Evolutionary conservation across 345 rosid species (phyloP), one percentile per base, ranked within the genome.

Genomic region (Microcos paniculata): DNA sequence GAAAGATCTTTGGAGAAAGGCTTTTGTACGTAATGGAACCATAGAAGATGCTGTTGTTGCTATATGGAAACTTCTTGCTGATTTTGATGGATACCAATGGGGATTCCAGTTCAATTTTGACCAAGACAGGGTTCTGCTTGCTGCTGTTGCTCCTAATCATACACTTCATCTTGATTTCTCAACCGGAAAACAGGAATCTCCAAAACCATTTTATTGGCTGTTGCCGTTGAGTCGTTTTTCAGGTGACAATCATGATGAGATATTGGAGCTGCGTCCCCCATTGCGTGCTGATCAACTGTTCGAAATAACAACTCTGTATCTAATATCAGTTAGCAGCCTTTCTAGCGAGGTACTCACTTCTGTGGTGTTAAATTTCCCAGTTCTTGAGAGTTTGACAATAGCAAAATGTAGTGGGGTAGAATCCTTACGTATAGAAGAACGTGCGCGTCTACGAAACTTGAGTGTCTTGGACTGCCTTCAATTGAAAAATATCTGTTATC

Each of bases 1-100:
- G 67, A 62, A 62, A 33, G 67, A n/a, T 15, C 67, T 62, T 11
- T 62, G 67, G 67, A 35, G 19, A 62, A 62, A 62, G 23, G 40
- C 24, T 62, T 35, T 62, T 4, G 45, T 62, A 8, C 67, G 33
- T 8, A 35, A 62, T 2, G n/a, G 1, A 62, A 62, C 67, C 24
- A 33, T 62, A 3, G 67, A 62, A 35, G 67, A 62, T 19, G 26
- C 45, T 38, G 46, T 62, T 62, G 26, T 35, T 19, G n/a, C 46
- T 35, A 19, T 35, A 33, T 38, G 33, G 45, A 35, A 18, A 33
- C 15, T 35, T 1, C 26, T 62, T 19, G 35, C 33, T 19, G 67
- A 62, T 33, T 62, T 33, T 38, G 0, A 23, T 18, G 24, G 35
- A 9, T 19, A 33, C 67, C 7, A n/a, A 14, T 15, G 1, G n/a